Base-by-base conservation (phyloP, 2,329 filamentous ascomycete species). In the Pseudogymnoascus sp. region DNA sequence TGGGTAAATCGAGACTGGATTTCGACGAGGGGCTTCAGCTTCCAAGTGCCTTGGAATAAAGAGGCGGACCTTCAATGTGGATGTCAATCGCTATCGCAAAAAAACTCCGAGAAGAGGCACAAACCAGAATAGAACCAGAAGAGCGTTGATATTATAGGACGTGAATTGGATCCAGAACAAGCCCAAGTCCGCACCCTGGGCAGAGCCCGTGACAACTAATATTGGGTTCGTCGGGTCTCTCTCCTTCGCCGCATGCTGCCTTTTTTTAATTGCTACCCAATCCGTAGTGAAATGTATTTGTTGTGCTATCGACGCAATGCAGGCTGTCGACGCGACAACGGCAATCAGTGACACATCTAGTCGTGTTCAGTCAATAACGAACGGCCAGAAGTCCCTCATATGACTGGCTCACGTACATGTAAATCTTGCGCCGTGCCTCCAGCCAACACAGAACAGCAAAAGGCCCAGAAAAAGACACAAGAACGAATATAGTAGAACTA, bases 81-180 rank as follows among this genome's bases (percentile, higher is more conserved):
- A 52, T 5, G 25, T 52, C 14, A 52, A 25, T 30, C 23, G 30
- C 45, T 5, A 23, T 6, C 25, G 23, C 14, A 30, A 16, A 8
- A 52, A 45, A 19, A 19, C 1, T 19, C 22, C 36, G 39, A 58
- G 41, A 30, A 61, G 42, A 8, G 30, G n/a, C 33, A 55, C 55
- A 28, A 60, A 59, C 62, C 62, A 63, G 41, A 63, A 63, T 14
- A 63, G 62, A 12, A 63, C 45, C n/a, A 63, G 25, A 14, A 63
- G 39, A 16, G 62, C n/a, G 42, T 63, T 55, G 28, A 45, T 49
- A 28, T 63, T 63, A 35, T 63, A 63, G 5, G 45, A 38, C 23
- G 60, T 23, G 35, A 55, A 63, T 22, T 63, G 62, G 23, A 63
- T 63, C 62, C 62, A 63, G 35, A 63, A 63, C 14, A 63, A 60